These are phyloP conservation scores for Talaromyces sp. DNA, from an alignment of 2,329 filamentous ascomycete genomes.

Conservation along the genomic window DNA sequence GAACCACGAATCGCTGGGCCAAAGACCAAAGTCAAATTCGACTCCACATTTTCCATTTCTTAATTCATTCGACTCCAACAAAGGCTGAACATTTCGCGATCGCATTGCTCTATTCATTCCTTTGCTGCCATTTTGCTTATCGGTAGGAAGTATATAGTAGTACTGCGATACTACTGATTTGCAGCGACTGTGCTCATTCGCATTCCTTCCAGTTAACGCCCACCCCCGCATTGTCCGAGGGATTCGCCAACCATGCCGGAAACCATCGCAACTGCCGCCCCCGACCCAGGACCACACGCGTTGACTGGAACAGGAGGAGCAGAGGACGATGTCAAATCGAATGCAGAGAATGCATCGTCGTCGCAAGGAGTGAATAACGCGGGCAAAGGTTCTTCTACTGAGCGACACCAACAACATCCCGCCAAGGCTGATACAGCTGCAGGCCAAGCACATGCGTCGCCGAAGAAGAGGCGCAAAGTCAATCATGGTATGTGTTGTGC, in stretches of 20 bases:
- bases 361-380: slow-evolving; percentile 32
- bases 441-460: slow-evolving; percentile 48
- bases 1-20: not conserved
- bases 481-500: slow-evolving; percentile 67
- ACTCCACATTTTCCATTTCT: slow-evolving; percentile 3
- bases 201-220: slow-evolving; percentile 2
- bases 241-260: slow-evolving; percentile 1
- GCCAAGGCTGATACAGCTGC: slow-evolving; percentile 34
- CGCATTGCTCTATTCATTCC: not conserved
- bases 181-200: not conserved
- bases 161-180: not conserved
- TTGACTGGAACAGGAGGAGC: not conserved
- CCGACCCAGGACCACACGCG: not conserved
- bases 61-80: not conserved
- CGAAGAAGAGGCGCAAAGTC: slow-evolving; percentile 83
- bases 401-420: slow-evolving; percentile 24
- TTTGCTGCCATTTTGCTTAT: not conserved
- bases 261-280: not conserved
- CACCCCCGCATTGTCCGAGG: slow-evolving; percentile 2
- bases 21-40: slow-evolving; percentile 2
- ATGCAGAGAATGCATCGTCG: slow-evolving; percentile 21
- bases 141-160: not conserved
- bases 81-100: not conserved
- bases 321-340: not conserved
- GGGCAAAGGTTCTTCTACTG: slow-evolving; percentile 3